Conservation (phyloP, 176 grass and related monocot species). For the Eleusine indica region DNA sequence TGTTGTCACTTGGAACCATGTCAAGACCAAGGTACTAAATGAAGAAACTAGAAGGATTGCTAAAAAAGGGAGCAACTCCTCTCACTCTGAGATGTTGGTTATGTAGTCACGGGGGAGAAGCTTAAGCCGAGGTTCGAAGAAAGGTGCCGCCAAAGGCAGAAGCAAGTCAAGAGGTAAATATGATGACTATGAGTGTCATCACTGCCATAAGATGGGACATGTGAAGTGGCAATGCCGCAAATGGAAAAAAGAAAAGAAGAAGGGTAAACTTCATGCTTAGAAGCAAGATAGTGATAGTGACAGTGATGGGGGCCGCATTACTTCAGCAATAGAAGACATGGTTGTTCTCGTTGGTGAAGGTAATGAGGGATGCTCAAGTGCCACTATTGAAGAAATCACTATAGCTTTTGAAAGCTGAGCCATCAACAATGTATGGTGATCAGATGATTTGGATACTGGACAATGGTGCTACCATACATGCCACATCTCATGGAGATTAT, state of each 20-base stretch:
- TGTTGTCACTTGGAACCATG: not conserved
- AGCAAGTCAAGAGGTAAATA: not conserved
- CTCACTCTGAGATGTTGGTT: not conserved
- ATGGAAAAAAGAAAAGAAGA: not conserved
- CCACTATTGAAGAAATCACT: not conserved
- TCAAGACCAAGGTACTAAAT: constrained; percentile 3
- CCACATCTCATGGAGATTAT: too few species aligned
- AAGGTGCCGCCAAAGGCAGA: not conserved
- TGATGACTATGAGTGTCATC: not conserved
- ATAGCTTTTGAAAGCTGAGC: not conserved
- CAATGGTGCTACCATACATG: too few species aligned
- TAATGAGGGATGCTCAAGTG: not conserved
- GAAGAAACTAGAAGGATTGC: not conserved
- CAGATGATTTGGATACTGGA: too few species aligned
- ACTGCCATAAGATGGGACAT: not conserved
- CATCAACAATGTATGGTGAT: not conserved
- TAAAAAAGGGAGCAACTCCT: not conserved
- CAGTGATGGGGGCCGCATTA: not conserved
- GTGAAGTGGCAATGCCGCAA: not conserved
- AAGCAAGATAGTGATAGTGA: constrained; percentile 17
- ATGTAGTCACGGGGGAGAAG: not conserved
- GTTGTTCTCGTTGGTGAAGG: not conserved
- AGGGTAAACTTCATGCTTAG: not conserved
- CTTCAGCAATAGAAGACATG: not conserved
- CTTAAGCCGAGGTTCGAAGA: not conserved